Conservation (phyloP, 1,139 yeast species). For the Hansenula sp. region DNA sequence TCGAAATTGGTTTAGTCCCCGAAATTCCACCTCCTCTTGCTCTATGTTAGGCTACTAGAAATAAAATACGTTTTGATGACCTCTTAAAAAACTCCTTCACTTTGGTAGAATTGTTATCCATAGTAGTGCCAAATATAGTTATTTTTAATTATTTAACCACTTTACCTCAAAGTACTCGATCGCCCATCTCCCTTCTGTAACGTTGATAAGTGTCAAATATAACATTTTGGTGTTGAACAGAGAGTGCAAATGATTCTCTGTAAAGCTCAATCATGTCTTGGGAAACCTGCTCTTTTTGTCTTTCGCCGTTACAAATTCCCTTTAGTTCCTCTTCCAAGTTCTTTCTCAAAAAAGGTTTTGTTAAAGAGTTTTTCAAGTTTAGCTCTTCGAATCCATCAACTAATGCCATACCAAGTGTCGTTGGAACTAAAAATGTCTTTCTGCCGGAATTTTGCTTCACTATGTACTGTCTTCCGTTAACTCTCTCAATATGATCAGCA, state of each 20-base stretch:
- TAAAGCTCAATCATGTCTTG: constrained; percentile 56
- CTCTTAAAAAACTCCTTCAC: too few relatives aligned
- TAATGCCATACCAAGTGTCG: constrained; percentile 79
- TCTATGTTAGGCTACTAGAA: constrained; percentile 36
- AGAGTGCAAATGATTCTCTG: constrained; percentile 38
- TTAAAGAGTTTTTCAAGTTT: constrained; percentile 70
- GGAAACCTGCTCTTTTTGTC: constrained; percentile 51
- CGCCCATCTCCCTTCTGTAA: constrained; percentile 10
- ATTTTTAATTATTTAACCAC: background rate
- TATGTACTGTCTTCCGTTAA: constrained; percentile 64
- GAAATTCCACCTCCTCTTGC: constrained; percentile 74
- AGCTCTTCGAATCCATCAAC: constrained; percentile 86
- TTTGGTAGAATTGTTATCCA: background rate
- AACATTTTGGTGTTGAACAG: constrained; percentile 15
- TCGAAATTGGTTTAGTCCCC: constrained; percentile 68
- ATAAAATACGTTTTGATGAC: background rate
- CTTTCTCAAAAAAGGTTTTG: constrained; percentile 85
- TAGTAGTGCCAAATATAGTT: background rate
- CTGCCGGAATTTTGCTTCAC: constrained; percentile 40
- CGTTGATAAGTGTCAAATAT: constrained; percentile 16
- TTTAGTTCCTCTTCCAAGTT: constrained; percentile 67
- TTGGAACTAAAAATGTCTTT: constrained; percentile 59
- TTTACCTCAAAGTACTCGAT: background rate
- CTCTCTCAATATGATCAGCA: constrained; percentile 93
- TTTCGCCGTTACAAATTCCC: constrained; percentile 64